Conservation (phyloP, 176 grass and related monocot genomes). For the Hordeum marinum region DNA sequence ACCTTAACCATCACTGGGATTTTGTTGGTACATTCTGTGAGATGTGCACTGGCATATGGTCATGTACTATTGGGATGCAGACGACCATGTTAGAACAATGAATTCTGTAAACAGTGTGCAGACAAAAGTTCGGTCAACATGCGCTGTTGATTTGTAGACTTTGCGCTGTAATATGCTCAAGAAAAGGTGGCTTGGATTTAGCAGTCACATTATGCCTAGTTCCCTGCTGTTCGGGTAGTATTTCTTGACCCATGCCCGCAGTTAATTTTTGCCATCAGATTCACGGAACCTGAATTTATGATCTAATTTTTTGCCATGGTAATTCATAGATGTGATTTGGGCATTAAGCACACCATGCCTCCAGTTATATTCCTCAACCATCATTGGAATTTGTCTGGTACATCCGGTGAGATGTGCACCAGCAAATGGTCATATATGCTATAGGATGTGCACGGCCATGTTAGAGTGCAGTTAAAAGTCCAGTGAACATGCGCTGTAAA, state of each 20-base stretch:
- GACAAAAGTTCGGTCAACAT: background rate
- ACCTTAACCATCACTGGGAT: too few relatives aligned
- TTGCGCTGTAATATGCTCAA: too few relatives aligned
- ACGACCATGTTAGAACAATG: background rate
- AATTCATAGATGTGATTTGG: background rate
- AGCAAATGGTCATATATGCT: background rate
- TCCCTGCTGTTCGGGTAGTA: too few relatives aligned
- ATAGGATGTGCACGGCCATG: background rate
- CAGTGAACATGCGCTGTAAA: background rate
- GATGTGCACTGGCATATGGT: background rate
- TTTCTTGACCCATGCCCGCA: conserved; percentile 7
- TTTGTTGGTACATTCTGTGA: too few relatives aligned
- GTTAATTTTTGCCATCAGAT: too few relatives aligned
- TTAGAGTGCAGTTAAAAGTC: too few relatives aligned
- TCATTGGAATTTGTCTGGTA: background rate
- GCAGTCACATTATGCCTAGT: too few relatives aligned
- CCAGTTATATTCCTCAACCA: background rate
- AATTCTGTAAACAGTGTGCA: background rate
- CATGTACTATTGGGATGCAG: background rate
- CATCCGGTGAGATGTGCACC: too few relatives aligned
- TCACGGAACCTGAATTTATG: background rate
- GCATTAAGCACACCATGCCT: background rate
- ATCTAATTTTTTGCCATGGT: background rate
- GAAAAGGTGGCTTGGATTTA: too few relatives aligned
- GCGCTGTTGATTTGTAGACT: background rate